These are phyloP conservation scores for Mangifera indica DNA, from an alignment of 345 rosid genomes.

Conservation along the genomic window DNA sequence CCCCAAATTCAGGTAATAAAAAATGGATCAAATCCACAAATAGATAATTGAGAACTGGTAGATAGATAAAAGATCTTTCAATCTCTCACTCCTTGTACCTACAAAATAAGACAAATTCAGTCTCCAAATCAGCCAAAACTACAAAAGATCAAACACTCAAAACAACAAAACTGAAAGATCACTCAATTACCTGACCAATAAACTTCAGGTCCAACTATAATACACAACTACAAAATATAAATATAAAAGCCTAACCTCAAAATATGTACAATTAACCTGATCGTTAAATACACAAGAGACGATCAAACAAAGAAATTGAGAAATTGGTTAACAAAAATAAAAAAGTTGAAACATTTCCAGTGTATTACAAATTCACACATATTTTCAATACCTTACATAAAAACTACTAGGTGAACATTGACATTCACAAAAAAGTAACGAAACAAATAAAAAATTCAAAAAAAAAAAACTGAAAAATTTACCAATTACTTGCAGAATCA, in stretches of 20 bases:
- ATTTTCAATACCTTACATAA: not conserved
- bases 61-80: conserved; percentile 7
- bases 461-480: not conserved
- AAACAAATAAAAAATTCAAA: not conserved
- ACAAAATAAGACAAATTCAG: conserved; percentile 18
- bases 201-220: conserved; percentile 20
- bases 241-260: conserved; percentile 16
- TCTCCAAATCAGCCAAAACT: conserved; percentile 9
- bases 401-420: no score
- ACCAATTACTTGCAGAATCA: conserved; percentile 15
- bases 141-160: conserved; percentile 21
- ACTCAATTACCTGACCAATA: conserved; percentile 46
- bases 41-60: conserved; percentile 11
- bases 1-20: not conserved
- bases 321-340: conserved; percentile 1
- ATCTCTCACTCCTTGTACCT: conserved; percentile 20
- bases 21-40: conserved; percentile 16
- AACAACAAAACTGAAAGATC: conserved; percentile 11
- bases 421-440: not conserved
- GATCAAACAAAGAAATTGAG: not conserved
- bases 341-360: not conserved
- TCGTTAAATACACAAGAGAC: not conserved
- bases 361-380: conserved; percentile 8
- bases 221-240: not conserved
- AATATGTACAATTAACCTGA: conserved; percentile 27